Base-by-base conservation (phyloP, 2,329 filamentous ascomycete genomes). In the Ophiostoma montium region DNA sequence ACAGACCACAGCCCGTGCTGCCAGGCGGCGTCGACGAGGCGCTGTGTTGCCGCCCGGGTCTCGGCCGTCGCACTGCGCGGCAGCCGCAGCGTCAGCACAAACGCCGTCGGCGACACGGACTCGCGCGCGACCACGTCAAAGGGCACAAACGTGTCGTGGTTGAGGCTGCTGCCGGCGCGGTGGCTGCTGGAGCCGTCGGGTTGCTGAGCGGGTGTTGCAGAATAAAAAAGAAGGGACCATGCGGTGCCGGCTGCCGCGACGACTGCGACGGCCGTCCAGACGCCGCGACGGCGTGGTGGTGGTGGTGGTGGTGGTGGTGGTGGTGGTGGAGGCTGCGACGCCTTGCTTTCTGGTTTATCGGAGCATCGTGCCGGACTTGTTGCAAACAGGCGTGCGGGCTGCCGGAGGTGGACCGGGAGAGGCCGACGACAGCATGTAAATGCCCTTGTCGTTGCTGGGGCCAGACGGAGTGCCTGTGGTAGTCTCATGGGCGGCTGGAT, bases 1-100 rank as follows among this genome's bases (percentile, higher is more conserved):
- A 96, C 82, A 54, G 83, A 88, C 84, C 87, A 94, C 38, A 94
- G 72, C 5, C 84, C 83, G 50, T 76, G 70, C 39, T 65, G 64
- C 76, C 78, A 82, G 21, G 70, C 70, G 11, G 46, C 48, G 61
- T 61, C 10, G 57, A 63, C 2, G 54, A 58, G 35, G 51, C 35
- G 41, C 46, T 6, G 62, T 55, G 46, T 62, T 5, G 31, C n/a
- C 10, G 41, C 7, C 1, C 19, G 35, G 21, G 35, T 13, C n/a
- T 27, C 19, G 31, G 31, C 9, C 18, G 48, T 21, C 12, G 39
- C 18, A 15, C 61, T 60, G 12, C 18, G 30, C 27, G 45, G 46
- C 35, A 78, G 70, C 23, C 65, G 65, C 23, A 89, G 63, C 9
- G 79, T 82, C 56, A 90, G 74, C 56, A 90, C 72, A 57, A 84